Percentiles rank a stretch among this genome's conserved stretches.
phyloP scores from a whole-genome alignment of 2,329 filamentous ascomycete genomes.

The Geosmithia morbida region DNA sequence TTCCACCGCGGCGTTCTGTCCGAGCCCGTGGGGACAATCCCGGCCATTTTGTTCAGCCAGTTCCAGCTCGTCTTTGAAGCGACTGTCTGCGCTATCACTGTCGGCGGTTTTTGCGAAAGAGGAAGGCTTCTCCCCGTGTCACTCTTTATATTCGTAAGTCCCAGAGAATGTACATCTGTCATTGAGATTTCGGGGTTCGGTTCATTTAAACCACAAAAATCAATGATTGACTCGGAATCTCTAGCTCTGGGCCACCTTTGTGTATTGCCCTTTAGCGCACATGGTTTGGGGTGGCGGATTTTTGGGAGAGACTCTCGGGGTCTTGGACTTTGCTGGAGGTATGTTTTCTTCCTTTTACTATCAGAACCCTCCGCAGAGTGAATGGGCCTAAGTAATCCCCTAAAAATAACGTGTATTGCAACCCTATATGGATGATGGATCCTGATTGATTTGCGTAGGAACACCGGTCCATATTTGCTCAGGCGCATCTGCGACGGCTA shows the following conservation, averaged over 20 bases:
- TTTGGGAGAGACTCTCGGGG: constrained; percentile 5
- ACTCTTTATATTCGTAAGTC: constrained; percentile 6
- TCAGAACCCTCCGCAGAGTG: no score
- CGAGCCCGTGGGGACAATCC: constrained; percentile 6
- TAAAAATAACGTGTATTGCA: neutral
- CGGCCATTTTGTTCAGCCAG: constrained; percentile 6
- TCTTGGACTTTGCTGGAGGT: constrained; percentile 7
- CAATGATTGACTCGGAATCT: neutral
- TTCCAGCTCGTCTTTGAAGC: constrained; percentile 8
- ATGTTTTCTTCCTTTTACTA: neutral
- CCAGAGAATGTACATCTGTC: neutral
- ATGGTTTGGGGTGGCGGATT: constrained; percentile 8
- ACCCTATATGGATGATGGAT: no score
- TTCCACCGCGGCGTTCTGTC: constrained; percentile 6
- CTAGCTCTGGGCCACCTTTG: constrained; percentile 6
- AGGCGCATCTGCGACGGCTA: constrained; percentile 5
- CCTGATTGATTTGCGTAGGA: neutral
- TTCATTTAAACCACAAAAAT: neutral
- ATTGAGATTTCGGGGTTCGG: neutral
- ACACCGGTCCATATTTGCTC: constrained; percentile 6
- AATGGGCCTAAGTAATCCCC: no score
- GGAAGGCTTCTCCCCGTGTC: constrained; percentile 5
- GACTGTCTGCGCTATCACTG: constrained; percentile 6
- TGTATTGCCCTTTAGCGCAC: constrained; percentile 7
- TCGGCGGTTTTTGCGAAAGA: constrained; percentile 6